Base-by-base conservation (phyloP, 176 grass and related monocot species). In the Eragrostis curvula region DNA sequence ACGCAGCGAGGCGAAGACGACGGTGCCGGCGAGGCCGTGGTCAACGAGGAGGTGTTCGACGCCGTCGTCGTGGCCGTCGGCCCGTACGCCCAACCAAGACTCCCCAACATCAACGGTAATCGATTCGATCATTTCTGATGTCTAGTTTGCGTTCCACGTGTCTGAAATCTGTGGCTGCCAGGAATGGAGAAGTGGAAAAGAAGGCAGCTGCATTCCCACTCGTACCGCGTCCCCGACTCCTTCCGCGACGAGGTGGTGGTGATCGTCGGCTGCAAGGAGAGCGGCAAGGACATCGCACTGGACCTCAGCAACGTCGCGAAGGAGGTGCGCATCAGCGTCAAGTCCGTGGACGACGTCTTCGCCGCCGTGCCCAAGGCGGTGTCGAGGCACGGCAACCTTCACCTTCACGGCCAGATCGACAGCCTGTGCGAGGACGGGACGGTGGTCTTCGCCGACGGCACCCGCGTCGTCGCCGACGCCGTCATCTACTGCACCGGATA, bases 211-310 rank as follows among this genome's bases (percentile, higher is more conserved):
- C n/a, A n/a, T n/a, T n/a, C n/a, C n/a, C n/a, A n/a, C n/a, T n/a
- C n/a, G n/a, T n/a, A n/a, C n/a, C n/a, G n/a, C n/a, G n/a, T n/a
- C 13, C 85, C 80, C 2, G 85, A 84, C 6, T 41, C 70, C 0
- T 81, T 87, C 65, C 8, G 0, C 0, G 70, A n/a, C 77, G 44
- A 90, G 43, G 80, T 87, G n/a, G 77, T 82, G 23, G 84, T 90
- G 21, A 14, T 90, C 3, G 74, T 79, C 14, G 84, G 88, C 7
- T 78, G 42, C 41, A 39, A 39, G 1, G 12, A 12, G 9, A 90
- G 88, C 64, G 84, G 88, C 49, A 21, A 25, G 61, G 88, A 90
- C 12, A 79, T 87, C 69, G 69, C 73, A 6, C 68, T 86, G 9
- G 84, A 90, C 15, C 80, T 90, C 24, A 12, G 16, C 30, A 1